phyloP scores from a whole-genome alignment of 495 filamentous ascomycete genomes.

The Aspergillus carlsbadensis region DNA sequence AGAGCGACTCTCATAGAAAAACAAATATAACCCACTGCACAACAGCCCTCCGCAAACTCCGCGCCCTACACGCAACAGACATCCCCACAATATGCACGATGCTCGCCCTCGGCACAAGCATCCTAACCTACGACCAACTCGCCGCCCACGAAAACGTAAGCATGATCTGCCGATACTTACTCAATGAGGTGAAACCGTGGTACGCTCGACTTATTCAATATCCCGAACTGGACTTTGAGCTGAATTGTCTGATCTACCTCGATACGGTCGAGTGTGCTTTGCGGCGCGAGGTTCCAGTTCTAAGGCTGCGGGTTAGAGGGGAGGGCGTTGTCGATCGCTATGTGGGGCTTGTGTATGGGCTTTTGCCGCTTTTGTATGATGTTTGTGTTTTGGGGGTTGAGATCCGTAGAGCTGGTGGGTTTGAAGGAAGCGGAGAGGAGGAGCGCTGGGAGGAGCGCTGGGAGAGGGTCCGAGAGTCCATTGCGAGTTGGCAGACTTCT shows the following conservation, averaged over 20 bases:
- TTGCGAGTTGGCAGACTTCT: neutral
- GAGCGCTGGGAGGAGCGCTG: too few relatives aligned
- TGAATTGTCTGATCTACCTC: neutral
- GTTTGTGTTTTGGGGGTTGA: neutral
- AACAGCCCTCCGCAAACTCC: neutral
- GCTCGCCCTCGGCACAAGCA: neutral
- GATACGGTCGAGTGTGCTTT: neutral
- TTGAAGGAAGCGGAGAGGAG: too few relatives aligned
- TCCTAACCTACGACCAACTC: neutral
- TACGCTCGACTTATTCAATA: neutral
- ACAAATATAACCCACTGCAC: neutral
- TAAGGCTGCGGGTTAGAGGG: neutral
- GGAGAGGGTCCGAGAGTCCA: too few relatives aligned
- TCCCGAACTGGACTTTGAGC: neutral
- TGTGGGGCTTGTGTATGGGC: neutral
- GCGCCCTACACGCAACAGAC: neutral
- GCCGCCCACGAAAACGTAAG: neutral
- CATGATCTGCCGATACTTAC: neutral
- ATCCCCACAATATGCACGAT: neutral
- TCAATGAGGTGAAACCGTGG: neutral
- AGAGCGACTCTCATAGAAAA: neutral
- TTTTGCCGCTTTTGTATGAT: neutral
- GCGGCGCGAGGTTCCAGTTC: neutral
- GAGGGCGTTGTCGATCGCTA: neutral
- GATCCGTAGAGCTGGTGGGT: too few relatives aligned